Evolutionary conservation across 495 filamentous ascomycete species (phyloP).

Genomic region (Penicillium coprophilum): DNA sequence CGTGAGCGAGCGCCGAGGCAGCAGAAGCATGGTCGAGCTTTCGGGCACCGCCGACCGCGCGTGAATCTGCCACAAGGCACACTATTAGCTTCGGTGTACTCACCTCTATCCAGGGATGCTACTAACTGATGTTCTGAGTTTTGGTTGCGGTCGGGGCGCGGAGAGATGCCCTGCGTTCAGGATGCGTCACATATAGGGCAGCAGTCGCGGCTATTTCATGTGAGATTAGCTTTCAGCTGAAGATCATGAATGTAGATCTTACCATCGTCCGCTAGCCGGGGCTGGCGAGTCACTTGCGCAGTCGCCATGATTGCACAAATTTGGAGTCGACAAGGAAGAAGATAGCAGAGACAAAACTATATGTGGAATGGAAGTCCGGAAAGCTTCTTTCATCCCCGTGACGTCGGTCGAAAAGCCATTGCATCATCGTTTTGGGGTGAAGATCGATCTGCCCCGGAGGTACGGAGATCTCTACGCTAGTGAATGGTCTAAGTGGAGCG

Average conservation of each 20-base stretch:
- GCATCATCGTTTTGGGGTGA: slow-evolving; percentile 22
- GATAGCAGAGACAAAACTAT: slow-evolving; percentile 10
- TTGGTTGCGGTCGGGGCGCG: slow-evolving; percentile 31
- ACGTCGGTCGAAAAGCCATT: slow-evolving; percentile 26
- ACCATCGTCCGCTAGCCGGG: slow-evolving; percentile 46
- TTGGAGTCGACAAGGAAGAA: slow-evolving; percentile 14
- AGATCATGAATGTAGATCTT: slow-evolving; percentile 20
- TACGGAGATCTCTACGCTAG: background rate
- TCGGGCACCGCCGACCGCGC: slow-evolving; percentile 62
- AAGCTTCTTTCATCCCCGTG: slow-evolving; percentile 28
- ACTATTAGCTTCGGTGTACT: slow-evolving; percentile 12
- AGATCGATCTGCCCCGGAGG: background rate
- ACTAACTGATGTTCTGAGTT: slow-evolving; percentile 30
- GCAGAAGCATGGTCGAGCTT: slow-evolving; percentile 71
- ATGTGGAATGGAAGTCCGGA: slow-evolving; percentile 33
- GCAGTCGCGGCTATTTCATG: slow-evolving; percentile 50
- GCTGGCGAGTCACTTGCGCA: slow-evolving; percentile 32
- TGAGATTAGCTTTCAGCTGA: slow-evolving; percentile 12
- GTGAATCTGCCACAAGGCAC: slow-evolving; percentile 59
- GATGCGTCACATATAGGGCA: slow-evolving; percentile 51
- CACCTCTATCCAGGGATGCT: background rate
- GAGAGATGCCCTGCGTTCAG: slow-evolving; percentile 40
- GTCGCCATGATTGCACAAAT: slow-evolving; percentile 34
- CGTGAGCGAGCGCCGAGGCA: slow-evolving; percentile 71
- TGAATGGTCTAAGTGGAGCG: background rate